Evolutionary conservation across 2,329 filamentous ascomycete genomes (phyloP), one percentile per base, ranked within the genome.

Genomic region (Coniochaeta pulveracea): DNA sequence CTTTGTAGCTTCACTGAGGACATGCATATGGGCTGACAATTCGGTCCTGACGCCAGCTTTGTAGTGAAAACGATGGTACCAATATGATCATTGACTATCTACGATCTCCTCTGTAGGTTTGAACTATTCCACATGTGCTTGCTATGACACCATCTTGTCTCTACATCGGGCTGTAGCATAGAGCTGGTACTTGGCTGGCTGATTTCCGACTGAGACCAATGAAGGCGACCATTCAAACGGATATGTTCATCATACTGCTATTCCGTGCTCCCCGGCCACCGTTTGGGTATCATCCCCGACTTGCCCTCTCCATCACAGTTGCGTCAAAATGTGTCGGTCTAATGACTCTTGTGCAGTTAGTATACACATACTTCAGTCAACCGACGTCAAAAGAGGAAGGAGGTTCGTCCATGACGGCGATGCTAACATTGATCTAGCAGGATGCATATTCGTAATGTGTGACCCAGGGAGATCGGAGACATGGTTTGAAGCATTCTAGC

Each of bases 261-360:
- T 43, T 49, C 2, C 31, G 48, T 10, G 34, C 24, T 1, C 29
- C 51, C 10, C 52, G 49, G 49, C 36, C 52, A 3, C 49, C 48
- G 2, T 37, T 47, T 52, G 40, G 49, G 50, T 9, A 37, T 52
- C 9, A 48, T 47, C 1, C 52, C 48, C 2, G 50, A 50, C 2
- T 47, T 43, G 9, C 49, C 47, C 34, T 47, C 51, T 6, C 43
- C 49, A 6, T 51, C n/a, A 39, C 41, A 16, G 43, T 44, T 48
- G 40, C 32, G 40, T 25, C 6, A 18, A 15, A n/a, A 22, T 19
- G 14, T 19, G 14, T n/a, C 7, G 29, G n/a, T 19, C 36, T 33
- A 6, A 34, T 29, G 5, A 23, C 28, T 26, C 24, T 30, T 12
- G 17, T 7, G 17, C 27, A 19, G 17, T 30, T 30, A 3, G 4